phyloP scores from a whole-genome alignment of 352 stramenopile genomes.

The Phytopythium boreale region DNA sequence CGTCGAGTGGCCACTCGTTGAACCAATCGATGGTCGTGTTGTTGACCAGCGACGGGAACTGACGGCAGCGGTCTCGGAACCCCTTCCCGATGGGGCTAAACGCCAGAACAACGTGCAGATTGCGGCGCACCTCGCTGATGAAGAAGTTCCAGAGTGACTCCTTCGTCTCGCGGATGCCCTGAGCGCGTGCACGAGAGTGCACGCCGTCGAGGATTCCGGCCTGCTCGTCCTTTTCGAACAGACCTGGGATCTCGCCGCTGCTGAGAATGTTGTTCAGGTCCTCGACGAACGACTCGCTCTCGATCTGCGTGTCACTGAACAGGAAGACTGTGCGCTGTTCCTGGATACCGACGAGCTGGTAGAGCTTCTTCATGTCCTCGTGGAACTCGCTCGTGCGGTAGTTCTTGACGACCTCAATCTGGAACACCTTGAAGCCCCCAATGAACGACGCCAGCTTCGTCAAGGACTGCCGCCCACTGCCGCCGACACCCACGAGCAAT shows the following conservation, averaged over 20 bases:
- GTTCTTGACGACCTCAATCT: slow-evolving; percentile 95
- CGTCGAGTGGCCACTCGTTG: slow-evolving; percentile 91
- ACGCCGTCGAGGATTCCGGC: slow-evolving; percentile 83
- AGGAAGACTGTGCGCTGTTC: slow-evolving; percentile 89
- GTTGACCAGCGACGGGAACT: slow-evolving; percentile 93
- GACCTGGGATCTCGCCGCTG: slow-evolving; percentile 88
- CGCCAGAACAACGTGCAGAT: slow-evolving; percentile 91
- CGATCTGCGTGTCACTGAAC: slow-evolving; percentile 94
- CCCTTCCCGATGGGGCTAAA: slow-evolving; percentile 91
- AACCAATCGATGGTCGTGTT: slow-evolving; percentile 95
- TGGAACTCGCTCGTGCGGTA: slow-evolving; percentile 90
- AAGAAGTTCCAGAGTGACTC: slow-evolving; percentile 92
- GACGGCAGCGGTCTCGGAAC: slow-evolving; percentile 78
- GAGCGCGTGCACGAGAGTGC: slow-evolving; percentile 49
- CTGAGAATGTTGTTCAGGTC: slow-evolving; percentile 94
- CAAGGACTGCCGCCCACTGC: slow-evolving; percentile 87
- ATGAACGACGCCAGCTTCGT: slow-evolving; percentile 89
- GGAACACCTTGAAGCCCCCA: slow-evolving; percentile 86
- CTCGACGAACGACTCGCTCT: slow-evolving; percentile 91
- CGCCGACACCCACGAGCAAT: slow-evolving; percentile 91
- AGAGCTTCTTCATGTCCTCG: slow-evolving; percentile 92
- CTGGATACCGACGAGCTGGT: slow-evolving; percentile 71
- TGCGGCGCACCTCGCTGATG: slow-evolving; percentile 87
- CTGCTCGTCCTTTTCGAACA: slow-evolving; percentile 93
- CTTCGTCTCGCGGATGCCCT: slow-evolving; percentile 86